Evolutionary conservation across 495 filamentous ascomycete genomes (phyloP).

Genomic region (Amorphotheca resinae): DNA sequence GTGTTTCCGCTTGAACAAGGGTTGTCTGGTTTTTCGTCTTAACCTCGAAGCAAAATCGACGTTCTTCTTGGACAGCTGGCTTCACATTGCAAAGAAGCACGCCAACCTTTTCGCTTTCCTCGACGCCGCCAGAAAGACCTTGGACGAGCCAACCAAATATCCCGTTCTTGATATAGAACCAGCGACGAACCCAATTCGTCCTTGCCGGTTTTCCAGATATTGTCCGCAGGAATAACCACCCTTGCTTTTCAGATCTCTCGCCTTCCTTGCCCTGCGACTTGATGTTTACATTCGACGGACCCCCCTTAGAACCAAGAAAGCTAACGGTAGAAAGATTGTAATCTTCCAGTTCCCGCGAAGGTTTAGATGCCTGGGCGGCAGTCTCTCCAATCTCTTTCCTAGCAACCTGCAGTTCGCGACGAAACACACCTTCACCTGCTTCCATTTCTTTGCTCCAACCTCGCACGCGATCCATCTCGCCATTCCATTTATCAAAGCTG

Average conservation of each 20-base stretch:
- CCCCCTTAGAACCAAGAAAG: slow-evolving; percentile 62
- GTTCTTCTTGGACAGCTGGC: slow-evolving; percentile 82
- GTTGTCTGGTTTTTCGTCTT: slow-evolving; percentile 93
- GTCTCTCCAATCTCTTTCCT: slow-evolving; percentile 73
- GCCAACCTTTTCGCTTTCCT: slow-evolving; percentile 92
- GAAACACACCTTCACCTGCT: slow-evolving; percentile 61
- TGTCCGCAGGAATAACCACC: slow-evolving; percentile 80
- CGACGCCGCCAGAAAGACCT: slow-evolving; percentile 68
- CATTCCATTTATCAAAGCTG: slow-evolving; percentile 46
- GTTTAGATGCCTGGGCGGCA: slow-evolving; percentile 54
- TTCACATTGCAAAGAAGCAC: slow-evolving; percentile 87
- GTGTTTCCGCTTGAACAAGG: slow-evolving; percentile 85
- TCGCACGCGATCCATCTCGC: slow-evolving; percentile 79
- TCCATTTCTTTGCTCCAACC: slow-evolving; percentile 95
- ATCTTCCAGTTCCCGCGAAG: slow-evolving; percentile 85
- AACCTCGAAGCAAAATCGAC: slow-evolving; percentile 94
- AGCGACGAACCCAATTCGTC: slow-evolving; percentile 75
- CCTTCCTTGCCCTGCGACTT: slow-evolving; percentile 21
- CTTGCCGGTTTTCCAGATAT: slow-evolving; percentile 78
- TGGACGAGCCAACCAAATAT: slow-evolving; percentile 96
- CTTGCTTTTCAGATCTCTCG: slow-evolving; percentile 62
- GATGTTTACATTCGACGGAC: slow-evolving; percentile 43
- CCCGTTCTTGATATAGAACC: slow-evolving; percentile 91
- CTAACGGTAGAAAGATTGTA: slow-evolving; percentile 81
- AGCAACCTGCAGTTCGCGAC: slow-evolving; percentile 63